phyloP scores from a whole-genome alignment of 2,329 filamentous ascomycete genomes.

The Fusarium sp. region DNA sequence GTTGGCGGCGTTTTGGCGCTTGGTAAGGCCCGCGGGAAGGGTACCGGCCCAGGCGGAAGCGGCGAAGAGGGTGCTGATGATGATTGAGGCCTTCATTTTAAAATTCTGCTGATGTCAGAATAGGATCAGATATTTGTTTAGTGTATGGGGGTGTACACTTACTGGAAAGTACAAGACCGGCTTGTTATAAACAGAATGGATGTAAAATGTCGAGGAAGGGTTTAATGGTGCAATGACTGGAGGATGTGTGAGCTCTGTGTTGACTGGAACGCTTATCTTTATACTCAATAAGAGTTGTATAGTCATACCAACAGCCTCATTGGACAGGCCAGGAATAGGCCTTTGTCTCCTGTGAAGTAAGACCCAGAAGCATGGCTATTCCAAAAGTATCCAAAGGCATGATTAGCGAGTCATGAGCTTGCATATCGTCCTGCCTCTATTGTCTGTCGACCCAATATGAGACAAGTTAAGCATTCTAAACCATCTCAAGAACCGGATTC shows the following conservation, averaged over 20 bases:
- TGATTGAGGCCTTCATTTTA: neutral
- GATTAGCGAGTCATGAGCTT: neutral
- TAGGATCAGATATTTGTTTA: no score
- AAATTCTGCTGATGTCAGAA: neutral
- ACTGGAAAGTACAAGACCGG: neutral
- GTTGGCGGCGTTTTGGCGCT: neutral
- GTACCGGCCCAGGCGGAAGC: neutral
- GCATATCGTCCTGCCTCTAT: accelerated
- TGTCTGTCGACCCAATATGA: neutral
- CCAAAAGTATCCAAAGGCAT: neutral
- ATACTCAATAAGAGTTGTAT: neutral
- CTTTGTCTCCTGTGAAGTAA: neutral
- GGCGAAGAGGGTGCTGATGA: neutral
- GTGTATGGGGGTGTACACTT: accelerated
- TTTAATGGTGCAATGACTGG: neutral
- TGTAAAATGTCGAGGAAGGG: accelerated
- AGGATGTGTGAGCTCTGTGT: neutral
- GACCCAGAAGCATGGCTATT: accelerated
- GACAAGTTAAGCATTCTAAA: no score
- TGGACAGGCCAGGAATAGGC: no score
- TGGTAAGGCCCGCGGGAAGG: neutral
- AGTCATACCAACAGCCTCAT: no score
- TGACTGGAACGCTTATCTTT: neutral
- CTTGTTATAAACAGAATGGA: neutral
- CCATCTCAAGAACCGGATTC: no score